Evolutionary conservation across 1,284 basidiomycete genomes (phyloP), one percentile per base, ranked within the genome.

Genomic region (Neotropicomus parvogracilis): DNA sequence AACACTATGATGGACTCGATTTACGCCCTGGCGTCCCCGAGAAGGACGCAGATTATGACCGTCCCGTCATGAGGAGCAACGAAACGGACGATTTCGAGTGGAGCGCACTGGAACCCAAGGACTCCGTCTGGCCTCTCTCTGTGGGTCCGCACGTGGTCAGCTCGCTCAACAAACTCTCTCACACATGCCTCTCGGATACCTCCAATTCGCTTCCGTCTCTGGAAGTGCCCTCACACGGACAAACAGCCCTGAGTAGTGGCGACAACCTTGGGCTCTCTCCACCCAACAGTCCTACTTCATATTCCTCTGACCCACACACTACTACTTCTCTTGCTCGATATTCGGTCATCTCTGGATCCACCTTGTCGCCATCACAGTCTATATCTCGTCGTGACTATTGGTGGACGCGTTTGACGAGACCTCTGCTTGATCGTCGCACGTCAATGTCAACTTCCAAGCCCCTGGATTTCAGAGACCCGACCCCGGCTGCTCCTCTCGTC

Each of bases 391-490:
- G 66, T 16, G 68, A 74, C 53, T 71, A 60, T 38, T 77, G 77
- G 75, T 78, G 77, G 77, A 53, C 62, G 7, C 67, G 73, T 17
- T 69, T 78, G 50, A 58, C 73, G 9, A 69, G 69, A 3, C 65
- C 75, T 1, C 52, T 77, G 5, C 62, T 76, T 28, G 73, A 75
- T 31, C 68, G 71, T 40, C 66, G 66, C 13, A 53, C 64, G 26
- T 62, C 64, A 21, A 61, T 66, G 39, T 61, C 36, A 70, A 77
- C 52, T 80, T 78, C 54, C 73, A 77, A 56, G 70, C 76, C 3
- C 69, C 50, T 77, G 13, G 80, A 85, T 24, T 78, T 88, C 61
- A 77, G 84, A 33, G 87, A 90, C 63, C 86, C 85, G 1, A 82
- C 81, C 52, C 83, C 85, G 2, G 77, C 77, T 6, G 85, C 87